These are phyloP conservation scores for Chaetoceros tenuissimus DNA, from an alignment of 108 stramenopile species.

Conservation along the genomic window DNA sequence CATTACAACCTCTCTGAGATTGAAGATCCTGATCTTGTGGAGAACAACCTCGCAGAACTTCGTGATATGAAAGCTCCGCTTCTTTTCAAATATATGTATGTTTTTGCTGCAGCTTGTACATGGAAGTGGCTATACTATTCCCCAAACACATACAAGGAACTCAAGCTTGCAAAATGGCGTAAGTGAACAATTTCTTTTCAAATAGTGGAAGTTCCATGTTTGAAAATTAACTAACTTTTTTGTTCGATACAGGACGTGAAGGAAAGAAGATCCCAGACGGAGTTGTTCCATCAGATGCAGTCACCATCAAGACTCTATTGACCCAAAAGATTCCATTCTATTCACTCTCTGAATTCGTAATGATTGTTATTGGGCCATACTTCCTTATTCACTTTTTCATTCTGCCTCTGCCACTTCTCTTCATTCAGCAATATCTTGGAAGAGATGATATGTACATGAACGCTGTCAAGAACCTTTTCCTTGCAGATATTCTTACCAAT, in stretches of 20 bases:
- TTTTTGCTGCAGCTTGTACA: slow-evolving; percentile 39
- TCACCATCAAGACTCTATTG: slow-evolving; percentile 46
- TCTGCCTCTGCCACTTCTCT: slow-evolving; percentile 46
- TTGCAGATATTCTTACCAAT: slow-evolving; percentile 82
- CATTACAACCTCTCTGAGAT: slow-evolving; percentile 77
- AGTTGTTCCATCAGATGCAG: slow-evolving; percentile 54
- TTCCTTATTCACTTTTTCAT: slow-evolving; percentile 70
- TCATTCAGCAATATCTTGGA: slow-evolving; percentile 38
- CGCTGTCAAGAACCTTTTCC: slow-evolving; percentile 71
- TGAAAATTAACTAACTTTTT: no score
- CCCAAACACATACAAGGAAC: slow-evolving; percentile 89
- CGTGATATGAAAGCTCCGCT: slow-evolving; percentile 41
- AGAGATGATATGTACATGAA: slow-evolving; percentile 34
- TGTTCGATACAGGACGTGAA: slow-evolving; percentile 5
- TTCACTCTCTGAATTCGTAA: slow-evolving; percentile 50
- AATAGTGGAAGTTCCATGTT: no score
- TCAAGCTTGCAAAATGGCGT: slow-evolving; percentile 58
- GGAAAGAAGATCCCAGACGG: slow-evolving; percentile 51
- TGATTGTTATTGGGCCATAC: slow-evolving; percentile 57
- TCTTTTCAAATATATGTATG: slow-evolving; percentile 44
- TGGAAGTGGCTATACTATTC: slow-evolving; percentile 93
- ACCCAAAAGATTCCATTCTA: slow-evolving; percentile 45
- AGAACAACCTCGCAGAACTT: slow-evolving; percentile 65
- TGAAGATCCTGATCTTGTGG: slow-evolving; percentile 84
- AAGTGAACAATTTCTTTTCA: slow-evolving; percentile 3